phyloP scores from a whole-genome alignment of 1,284 basidiomycete species.

The Cutaneotrichosporon daszewskae region DNA sequence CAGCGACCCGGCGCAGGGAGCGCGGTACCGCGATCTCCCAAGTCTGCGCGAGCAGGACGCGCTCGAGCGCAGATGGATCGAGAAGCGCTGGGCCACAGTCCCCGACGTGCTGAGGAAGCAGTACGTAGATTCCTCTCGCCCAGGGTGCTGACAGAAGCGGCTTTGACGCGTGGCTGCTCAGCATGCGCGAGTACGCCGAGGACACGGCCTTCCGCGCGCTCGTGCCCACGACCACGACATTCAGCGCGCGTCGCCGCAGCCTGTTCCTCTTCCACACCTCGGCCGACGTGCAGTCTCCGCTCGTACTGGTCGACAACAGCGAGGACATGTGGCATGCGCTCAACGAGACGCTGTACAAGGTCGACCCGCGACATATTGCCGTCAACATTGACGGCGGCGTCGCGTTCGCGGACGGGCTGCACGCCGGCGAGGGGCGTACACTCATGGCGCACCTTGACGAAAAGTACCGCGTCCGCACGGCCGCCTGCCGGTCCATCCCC shows the following conservation, averaged over 20 bases:
- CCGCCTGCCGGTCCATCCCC: conserved; percentile 51
- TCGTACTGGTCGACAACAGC: conserved; percentile 55
- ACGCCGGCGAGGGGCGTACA: conserved; percentile 52
- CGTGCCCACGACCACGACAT: conserved; percentile 51
- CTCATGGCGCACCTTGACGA: conserved; percentile 49
- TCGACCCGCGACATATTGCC: conserved; percentile 50
- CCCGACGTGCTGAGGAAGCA: no score
- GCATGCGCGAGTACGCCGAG: no score
- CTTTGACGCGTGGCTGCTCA: no score
- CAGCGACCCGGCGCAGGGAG: no score
- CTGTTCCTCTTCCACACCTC: conserved; percentile 54
- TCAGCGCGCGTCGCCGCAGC: conserved; percentile 53
- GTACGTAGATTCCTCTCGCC: no score
- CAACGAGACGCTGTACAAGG: conserved; percentile 40
- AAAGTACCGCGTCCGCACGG: conserved; percentile 49
- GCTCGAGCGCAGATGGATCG: no score
- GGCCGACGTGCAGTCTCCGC: conserved; percentile 41
- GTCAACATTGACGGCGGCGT: conserved; percentile 53
- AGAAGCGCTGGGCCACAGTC: no score
- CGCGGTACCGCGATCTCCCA: no score
- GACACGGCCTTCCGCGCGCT: conserved; percentile 54
- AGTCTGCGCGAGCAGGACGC: no score
- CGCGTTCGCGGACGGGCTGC: conserved; percentile 54
- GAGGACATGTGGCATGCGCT: conserved; percentile 53
- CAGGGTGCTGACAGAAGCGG: no score